Evolutionary conservation across 1,284 basidiomycete genomes (phyloP).

Genomic region (Lentinus polychrous): DNA sequence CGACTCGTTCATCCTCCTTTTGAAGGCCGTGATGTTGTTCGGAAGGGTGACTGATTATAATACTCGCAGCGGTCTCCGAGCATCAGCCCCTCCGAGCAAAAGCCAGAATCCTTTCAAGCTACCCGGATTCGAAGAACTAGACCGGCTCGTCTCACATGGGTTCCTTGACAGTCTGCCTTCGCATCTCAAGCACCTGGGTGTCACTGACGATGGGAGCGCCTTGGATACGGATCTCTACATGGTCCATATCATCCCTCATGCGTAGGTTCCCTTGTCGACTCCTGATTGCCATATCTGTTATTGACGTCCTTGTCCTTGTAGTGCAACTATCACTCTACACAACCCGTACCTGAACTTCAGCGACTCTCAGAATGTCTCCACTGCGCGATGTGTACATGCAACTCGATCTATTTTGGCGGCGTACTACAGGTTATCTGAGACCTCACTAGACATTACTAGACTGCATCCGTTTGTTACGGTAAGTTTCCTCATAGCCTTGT

Average conservation of each 20-base stretch:
- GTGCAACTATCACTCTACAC: constrained; percentile 78
- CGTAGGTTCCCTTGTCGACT: constrained; percentile 42
- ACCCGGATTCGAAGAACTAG: constrained; percentile 59
- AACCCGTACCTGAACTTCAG: constrained; percentile 73
- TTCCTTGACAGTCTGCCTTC: constrained; percentile 66
- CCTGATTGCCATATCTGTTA: not conserved
- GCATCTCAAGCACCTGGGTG: constrained; percentile 54
- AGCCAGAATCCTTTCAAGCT: constrained; percentile 61
- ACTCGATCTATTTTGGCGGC: constrained; percentile 65
- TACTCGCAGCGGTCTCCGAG: constrained; percentile 61
- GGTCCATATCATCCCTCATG: constrained; percentile 77
- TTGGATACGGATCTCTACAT: constrained; percentile 78
- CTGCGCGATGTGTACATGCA: constrained; percentile 62
- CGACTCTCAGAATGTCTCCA: constrained; percentile 56
- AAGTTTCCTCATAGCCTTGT: constrained; percentile 21
- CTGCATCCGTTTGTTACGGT: constrained; percentile 78
- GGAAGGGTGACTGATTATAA: constrained; percentile 78
- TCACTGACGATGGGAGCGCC: constrained; percentile 48
- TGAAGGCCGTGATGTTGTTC: constrained; percentile 78
- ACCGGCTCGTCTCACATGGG: constrained; percentile 54
- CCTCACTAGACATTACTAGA: constrained; percentile 69
- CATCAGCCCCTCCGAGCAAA: constrained; percentile 50
- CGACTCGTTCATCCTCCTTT: constrained; percentile 69
- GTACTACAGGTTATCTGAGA: constrained; percentile 67
- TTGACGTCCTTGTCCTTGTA: constrained; percentile 23